These are phyloP conservation scores for Stephania cephalantha DNA, from an alignment of 164 flowering plant genomes.

Conservation along the genomic window DNA sequence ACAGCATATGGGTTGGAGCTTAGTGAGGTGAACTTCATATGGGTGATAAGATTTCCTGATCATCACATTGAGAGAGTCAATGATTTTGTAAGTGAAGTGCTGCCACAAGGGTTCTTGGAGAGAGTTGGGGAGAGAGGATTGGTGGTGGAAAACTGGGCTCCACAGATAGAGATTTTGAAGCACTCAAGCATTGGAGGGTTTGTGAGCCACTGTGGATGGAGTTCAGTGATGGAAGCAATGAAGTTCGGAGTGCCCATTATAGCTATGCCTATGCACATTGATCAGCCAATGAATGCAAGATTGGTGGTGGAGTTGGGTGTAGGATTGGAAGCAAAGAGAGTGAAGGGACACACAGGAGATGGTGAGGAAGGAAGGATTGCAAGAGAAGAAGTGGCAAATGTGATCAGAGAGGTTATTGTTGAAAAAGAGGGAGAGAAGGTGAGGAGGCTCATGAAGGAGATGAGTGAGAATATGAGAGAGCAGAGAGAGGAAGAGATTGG, in stretches of 20 bases:
- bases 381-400: constrained; percentile 23
- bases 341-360: not conserved
- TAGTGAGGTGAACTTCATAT: constrained; percentile 27
- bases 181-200: constrained; percentile 29
- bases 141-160: constrained; percentile 31
- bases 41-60: constrained; percentile 29
- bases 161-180: constrained; percentile 19
- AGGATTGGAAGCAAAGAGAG: constrained; percentile 26
- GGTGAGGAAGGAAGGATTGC: constrained; percentile 1
- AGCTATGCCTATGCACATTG: constrained; percentile 41
- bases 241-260: constrained; percentile 32
- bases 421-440: constrained; percentile 20
- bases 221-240: constrained; percentile 31
- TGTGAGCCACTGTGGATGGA: constrained; percentile 37
- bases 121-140: constrained; percentile 25
- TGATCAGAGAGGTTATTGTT: constrained; percentile 21
- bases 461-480: constrained; percentile 15
- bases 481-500: constrained; percentile 1
- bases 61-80: constrained; percentile 6
- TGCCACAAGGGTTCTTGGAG: constrained; percentile 28
- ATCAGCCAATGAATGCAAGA: constrained; percentile 38
- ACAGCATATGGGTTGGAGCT: constrained; percentile 32
- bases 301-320: constrained; percentile 33
- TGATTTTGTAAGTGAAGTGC: constrained; percentile 11
- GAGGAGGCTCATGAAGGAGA: constrained; percentile 17